Base-by-base conservation (phyloP, 108 stramenopile species). In the Skeletonema potamos region DNA sequence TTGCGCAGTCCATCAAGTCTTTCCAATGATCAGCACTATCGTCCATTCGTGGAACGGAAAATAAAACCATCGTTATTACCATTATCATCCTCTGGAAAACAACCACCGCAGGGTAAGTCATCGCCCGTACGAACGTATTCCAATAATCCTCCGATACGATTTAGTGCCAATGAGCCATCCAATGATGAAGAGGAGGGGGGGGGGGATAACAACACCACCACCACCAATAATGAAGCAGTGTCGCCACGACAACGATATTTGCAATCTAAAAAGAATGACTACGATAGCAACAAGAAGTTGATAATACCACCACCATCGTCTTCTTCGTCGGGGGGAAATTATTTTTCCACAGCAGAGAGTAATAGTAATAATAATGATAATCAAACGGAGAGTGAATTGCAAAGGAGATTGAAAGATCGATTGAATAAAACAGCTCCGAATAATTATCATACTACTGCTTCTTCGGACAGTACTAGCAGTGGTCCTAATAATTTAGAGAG, bases 381-480 rank as follows among this genome's bases (percentile, higher is more conserved):
- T 51, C 1, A 17, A 18, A 36, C 34, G 7, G 20, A 63, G 8
- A 54, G 56, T 57, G 67, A 68, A 56, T 68, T 68, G 24, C 67
- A 68, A 27, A 26, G 18, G 13, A 57, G 56, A 57, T 68, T 68
- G 13, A 17, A n/a, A 22, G 48, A 51, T 51, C 48, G 48, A 51
- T 51, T 20, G 18, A 22, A 51, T 24, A 15, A n/a, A 8, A 1
- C 22, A 22, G 44, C 44, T 20, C 0, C 15, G 36, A 37, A 37
- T 10, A 15, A 24, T 51, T 0, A 5, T 51, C 0, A 18, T 1
- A 22, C 1, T 51, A 9, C 20, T 24, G 22, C 18, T 4, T 6
- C 2, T 41, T 41, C 11, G 39, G 36, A 2, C 36, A 2, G 1
- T 12, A 37, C 0, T 10, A 10, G 11, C 12, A 2, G 36, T 9